Conservation (phyloP, 352 stramenopile species). For the Phytophthora brassicae region DNA sequence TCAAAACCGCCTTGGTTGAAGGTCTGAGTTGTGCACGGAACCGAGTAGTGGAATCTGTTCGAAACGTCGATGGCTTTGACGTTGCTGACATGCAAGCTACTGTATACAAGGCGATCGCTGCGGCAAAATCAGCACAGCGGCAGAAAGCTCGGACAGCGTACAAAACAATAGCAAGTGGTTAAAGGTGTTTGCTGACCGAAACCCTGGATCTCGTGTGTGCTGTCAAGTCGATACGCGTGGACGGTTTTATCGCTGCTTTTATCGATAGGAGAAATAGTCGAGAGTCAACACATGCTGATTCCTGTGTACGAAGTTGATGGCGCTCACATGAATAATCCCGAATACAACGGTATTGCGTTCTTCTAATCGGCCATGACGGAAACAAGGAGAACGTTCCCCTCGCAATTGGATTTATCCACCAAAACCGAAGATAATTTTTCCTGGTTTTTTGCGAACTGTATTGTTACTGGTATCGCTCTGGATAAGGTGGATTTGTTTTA, state of each 20-base stretch:
- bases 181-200: too few species aligned
- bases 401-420: background rate
- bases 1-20: background rate
- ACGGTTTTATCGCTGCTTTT: too few species aligned
- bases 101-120: too few species aligned
- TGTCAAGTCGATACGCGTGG: too few species aligned
- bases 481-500: background rate
- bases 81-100: too few species aligned
- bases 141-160: too few species aligned
- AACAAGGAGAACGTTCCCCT: background rate
- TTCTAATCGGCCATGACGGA: background rate
- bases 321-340: slow-evolving; percentile 2
- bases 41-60: background rate
- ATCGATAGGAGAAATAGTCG: background rate
- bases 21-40: background rate
- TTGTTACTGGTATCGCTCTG: background rate
- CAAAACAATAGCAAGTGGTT: too few species aligned
- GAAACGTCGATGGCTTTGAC: too few species aligned
- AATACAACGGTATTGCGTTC: slow-evolving; percentile 3
- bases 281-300: background rate
- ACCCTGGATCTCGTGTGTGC: too few species aligned
- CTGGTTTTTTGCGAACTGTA: slow-evolving; percentile 9
- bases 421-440: slow-evolving; percentile 10
- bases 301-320: slow-evolving; percentile 4
- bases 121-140: too few species aligned